These are phyloP conservation scores for Backusella sp. DNA, from an alignment of 192 early-diverging fungal genomes.

Conservation along the genomic window DNA sequence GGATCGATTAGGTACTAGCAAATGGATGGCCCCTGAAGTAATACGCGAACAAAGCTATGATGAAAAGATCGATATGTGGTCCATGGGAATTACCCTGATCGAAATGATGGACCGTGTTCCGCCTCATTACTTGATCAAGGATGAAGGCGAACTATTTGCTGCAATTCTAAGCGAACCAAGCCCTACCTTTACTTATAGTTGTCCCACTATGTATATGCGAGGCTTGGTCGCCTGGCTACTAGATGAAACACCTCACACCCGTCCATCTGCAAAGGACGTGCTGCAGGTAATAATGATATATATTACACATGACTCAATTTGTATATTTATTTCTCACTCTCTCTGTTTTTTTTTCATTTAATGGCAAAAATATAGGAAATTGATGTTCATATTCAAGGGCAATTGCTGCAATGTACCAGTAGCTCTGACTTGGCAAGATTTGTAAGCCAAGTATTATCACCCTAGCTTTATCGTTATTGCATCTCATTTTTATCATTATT, in stretches of 20 bases:
- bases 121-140: conserved; percentile 39
- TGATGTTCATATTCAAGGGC: conserved; percentile 33
- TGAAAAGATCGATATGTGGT: conserved; percentile 52
- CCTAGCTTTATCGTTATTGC: background rate
- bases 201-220: conserved; percentile 37
- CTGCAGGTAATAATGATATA: conserved; percentile 20
- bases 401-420: conserved; percentile 20
- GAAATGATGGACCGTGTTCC: conserved; percentile 50
- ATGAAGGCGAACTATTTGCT: conserved; percentile 32
- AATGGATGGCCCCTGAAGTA: conserved; percentile 54
- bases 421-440: conserved; percentile 27
- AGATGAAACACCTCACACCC: conserved; percentile 26
- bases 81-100: conserved; percentile 46
- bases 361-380: conserved; percentile 24
- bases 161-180: conserved; percentile 30
- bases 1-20: conserved; percentile 37
- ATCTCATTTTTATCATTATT: background rate
- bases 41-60: conserved; percentile 41
- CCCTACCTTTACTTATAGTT: conserved; percentile 36
- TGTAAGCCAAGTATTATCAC: conserved; percentile 27
- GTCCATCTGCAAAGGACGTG: conserved; percentile 36
- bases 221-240: conserved; percentile 39
- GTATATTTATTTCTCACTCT: background rate
- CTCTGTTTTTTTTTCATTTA: background rate
- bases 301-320: background rate